A percentile compares a stretch with the other conserved stretches of the same genome.
These are phyloP conservation scores for Xylona heveae DNA, from an alignment of 495 filamentous ascomycete genomes.

Conservation along the genomic window DNA sequence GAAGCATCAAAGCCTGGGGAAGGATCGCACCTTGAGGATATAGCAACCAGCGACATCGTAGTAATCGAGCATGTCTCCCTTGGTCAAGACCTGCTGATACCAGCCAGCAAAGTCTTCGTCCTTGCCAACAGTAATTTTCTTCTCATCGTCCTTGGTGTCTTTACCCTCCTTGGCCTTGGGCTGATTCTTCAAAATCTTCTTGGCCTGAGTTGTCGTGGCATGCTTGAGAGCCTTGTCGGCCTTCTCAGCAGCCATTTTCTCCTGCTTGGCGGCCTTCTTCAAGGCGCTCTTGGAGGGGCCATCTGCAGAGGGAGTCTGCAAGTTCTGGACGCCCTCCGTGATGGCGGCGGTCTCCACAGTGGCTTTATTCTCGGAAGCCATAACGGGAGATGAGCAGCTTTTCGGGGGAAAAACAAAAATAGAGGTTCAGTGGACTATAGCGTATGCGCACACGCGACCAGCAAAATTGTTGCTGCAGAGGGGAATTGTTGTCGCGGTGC, in stretches of 20 bases:
- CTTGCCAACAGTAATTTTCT: slow-evolving; percentile 71
- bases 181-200: slow-evolving; percentile 19
- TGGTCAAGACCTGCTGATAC: slow-evolving; percentile 91
- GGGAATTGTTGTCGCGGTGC: too few relatives aligned
- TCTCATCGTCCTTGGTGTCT: slow-evolving; percentile 40
- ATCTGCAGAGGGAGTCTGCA: not conserved
- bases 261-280: slow-evolving; percentile 7
- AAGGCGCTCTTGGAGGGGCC: slow-evolving; percentile 2
- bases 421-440: too few relatives aligned
- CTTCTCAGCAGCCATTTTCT: slow-evolving; percentile 13
- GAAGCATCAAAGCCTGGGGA: slow-evolving; percentile 2
- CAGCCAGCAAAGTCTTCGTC: slow-evolving; percentile 73
- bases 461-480: too few relatives aligned
- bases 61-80: slow-evolving; percentile 88
- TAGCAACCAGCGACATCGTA: slow-evolving; percentile 91
- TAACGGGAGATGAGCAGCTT: not conserved
- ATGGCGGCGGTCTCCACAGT: not conserved
- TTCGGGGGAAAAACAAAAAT: too few relatives aligned
- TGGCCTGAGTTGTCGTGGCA: slow-evolving; percentile 22
- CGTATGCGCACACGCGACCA: too few relatives aligned
- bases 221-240: slow-evolving; percentile 13
- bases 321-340: not conserved
- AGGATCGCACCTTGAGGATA: slow-evolving; percentile 48
- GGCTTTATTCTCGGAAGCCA: slow-evolving; percentile 1
- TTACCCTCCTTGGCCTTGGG: slow-evolving; percentile 21